Base-by-base conservation (phyloP, 2,329 filamentous ascomycete species). In the Elsinoe batatas region DNA sequence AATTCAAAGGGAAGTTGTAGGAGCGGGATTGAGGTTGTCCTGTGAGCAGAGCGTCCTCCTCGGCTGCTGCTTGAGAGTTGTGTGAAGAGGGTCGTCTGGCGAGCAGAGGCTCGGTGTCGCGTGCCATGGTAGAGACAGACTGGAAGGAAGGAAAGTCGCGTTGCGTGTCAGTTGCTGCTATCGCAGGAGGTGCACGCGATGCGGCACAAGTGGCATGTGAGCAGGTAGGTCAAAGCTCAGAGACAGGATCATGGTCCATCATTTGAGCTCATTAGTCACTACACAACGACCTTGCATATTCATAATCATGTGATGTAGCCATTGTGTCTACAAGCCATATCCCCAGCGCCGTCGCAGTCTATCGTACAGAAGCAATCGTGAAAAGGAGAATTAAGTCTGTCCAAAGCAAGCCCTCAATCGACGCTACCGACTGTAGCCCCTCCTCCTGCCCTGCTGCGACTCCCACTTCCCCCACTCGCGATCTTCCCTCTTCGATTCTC, bases 11-110 rank as follows among this genome's bases (percentile, higher is more conserved):
- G 18, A 44, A 44, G 18, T 15, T 44, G 64, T 61, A 60, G 30
- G 56, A 54, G 62, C 64, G 55, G 59, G 60, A 46, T 44, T 11
- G 63, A 30, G 66, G 69, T 64, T 82, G 69, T 60, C 83, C 77
- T 36, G 82, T 79, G 57, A 84, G 69, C 58, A 86, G 71, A 40
- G 79, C 79, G 64, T 85, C 79, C 69, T 83, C 81, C 68, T 83
- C 81, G 6, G 61, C 60, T 5, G 57, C 57, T 44, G 80, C 74
- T 58, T 79, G 76, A 32, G 78, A 79, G 58, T 72, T 71, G 54
- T 80, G 76, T 22, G 79, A 83, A 43, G 79, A 79, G 18, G 76
- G 74, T 58, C 81, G 77, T 43, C 73, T 72, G 56, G 76, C 72
- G 54, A 82, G 69, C 26, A 82, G 74, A 53, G 79, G 77, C 63